Conservation (phyloP, 1,284 basidiomycete species). For the Microbotryum scabiosae region DNA sequence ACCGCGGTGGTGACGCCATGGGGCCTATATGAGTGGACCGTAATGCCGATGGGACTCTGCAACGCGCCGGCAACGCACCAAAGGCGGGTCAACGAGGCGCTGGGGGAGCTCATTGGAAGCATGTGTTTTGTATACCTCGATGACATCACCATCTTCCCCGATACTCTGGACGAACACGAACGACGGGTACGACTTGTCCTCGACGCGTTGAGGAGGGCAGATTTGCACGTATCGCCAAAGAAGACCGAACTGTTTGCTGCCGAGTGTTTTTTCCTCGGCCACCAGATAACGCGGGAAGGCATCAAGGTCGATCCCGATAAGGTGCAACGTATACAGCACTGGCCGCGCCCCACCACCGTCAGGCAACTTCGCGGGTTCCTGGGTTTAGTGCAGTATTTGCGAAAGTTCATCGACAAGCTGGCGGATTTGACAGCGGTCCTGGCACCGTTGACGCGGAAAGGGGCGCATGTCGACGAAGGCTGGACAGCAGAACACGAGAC, state of each 20-base stretch:
- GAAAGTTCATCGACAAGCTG: too few relatives aligned
- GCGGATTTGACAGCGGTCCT: too few relatives aligned
- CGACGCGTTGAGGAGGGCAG: conserved; percentile 27
- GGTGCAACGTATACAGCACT: conserved; percentile 39
- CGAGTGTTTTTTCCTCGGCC: conserved; percentile 40
- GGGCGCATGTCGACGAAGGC: too few relatives aligned
- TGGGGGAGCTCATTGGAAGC: conserved; percentile 4
- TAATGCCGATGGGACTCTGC: conserved; percentile 44
- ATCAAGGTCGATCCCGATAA: conserved; percentile 40
- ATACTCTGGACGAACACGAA: conserved; percentile 40
- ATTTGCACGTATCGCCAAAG: conserved; percentile 36
- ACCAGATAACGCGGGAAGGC: conserved; percentile 38
- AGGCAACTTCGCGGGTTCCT: conserved; percentile 41
- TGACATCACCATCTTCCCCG: conserved; percentile 46
- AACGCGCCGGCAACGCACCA: conserved; percentile 42
- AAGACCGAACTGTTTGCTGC: conserved; percentile 37
- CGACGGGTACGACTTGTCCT: conserved; percentile 37
- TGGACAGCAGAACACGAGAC: conserved; percentile 6
- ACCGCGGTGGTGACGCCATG: too few relatives aligned
- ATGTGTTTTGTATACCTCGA: conserved; percentile 41
- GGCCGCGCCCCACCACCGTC: conserved; percentile 37
- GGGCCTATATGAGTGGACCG: too few relatives aligned
- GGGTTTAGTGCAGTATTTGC: conserved; percentile 42
- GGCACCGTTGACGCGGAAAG: too few relatives aligned
- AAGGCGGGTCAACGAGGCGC: conserved; percentile 14